Conservation (phyloP, 768 basidiomycete genomes). For the Kwoniella europaea region DNA sequence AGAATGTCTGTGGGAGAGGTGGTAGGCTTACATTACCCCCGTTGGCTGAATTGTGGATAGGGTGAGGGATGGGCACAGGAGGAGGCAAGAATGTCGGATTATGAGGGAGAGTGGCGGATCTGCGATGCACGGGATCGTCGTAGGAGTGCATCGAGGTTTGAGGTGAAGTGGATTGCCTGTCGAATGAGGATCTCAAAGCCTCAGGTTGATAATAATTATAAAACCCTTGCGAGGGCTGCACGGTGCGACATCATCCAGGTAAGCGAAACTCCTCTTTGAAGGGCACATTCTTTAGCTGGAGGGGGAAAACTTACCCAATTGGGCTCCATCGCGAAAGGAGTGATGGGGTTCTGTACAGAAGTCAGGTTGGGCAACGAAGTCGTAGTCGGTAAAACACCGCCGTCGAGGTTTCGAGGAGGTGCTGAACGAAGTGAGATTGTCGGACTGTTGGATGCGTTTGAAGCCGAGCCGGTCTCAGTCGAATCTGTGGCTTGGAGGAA, state of each 20-base stretch:
- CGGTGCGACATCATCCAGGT: no score
- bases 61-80: neutral
- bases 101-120: slow-evolving; percentile 12
- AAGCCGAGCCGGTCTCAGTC: neutral
- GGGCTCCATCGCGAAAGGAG: slow-evolving; percentile 28
- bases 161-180: slow-evolving; percentile 18
- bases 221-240: slow-evolving; percentile 22
- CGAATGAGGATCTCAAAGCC: slow-evolving; percentile 4
- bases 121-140: slow-evolving; percentile 10
- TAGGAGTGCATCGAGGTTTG: slow-evolving; percentile 9
- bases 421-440: slow-evolving; percentile 1
- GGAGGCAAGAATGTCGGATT: slow-evolving; percentile 14
- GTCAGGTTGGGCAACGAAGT: slow-evolving; percentile 35
- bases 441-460: neutral
- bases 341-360: slow-evolving; percentile 9
- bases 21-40: slow-evolving; percentile 29
- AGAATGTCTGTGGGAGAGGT: slow-evolving; percentile 38
- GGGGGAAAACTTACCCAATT: slow-evolving; percentile 29
- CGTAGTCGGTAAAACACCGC: neutral
- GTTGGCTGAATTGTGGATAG: neutral
- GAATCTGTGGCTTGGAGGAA: neutral
- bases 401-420: slow-evolving; percentile 3
- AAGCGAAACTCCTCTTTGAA: no score
- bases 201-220: slow-evolving; percentile 31
- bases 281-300: neutral